These are phyloP conservation scores for Spongospora subterranea DNA, from an alignment of 208 protist species.

Conservation along the genomic window DNA sequence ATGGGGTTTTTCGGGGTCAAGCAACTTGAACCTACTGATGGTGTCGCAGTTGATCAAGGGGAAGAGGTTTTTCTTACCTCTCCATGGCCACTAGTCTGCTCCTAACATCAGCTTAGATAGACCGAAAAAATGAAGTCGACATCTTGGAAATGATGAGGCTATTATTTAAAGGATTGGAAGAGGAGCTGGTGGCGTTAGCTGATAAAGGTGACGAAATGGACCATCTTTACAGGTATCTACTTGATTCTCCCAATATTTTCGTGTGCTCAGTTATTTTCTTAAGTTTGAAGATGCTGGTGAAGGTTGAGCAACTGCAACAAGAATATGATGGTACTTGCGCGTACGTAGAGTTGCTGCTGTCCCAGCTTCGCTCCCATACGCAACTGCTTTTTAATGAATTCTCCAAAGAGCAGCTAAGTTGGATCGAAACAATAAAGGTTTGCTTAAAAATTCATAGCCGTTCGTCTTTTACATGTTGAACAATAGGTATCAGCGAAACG, in stretches of 20 bases:
- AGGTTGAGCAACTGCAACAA: conserved; percentile 51
- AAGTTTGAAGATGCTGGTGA: conserved; percentile 19
- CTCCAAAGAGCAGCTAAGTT: conserved; percentile 19
- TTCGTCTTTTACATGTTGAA: neutral
- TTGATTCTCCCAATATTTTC: neutral
- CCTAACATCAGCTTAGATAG: neutral
- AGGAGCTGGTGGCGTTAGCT: conserved; percentile 7
- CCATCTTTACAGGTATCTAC: neutral
- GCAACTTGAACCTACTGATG: neutral
- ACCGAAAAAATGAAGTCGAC: neutral
- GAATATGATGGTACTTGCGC: neutral
- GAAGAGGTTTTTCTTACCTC: neutral
- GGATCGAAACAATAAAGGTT: conserved; percentile 14
- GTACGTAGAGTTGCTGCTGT: neutral
- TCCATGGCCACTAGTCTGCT: neutral
- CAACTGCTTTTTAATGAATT: conserved; percentile 25
- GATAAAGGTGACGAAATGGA: conserved; percentile 53
- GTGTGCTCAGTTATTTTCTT: neutral
- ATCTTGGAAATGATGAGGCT: conserved; percentile 24
- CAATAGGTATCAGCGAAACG: conserved; percentile 27
- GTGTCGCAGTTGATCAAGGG: neutral
- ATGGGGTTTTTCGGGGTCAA: conserved; percentile 12
- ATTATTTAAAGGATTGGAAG: conserved; percentile 50
- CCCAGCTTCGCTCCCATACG: neutral
- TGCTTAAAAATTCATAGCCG: neutral